These are phyloP conservation scores for Lachnellula arida DNA, from an alignment of 2,329 filamentous ascomycete genomes.

Conservation along the genomic window DNA sequence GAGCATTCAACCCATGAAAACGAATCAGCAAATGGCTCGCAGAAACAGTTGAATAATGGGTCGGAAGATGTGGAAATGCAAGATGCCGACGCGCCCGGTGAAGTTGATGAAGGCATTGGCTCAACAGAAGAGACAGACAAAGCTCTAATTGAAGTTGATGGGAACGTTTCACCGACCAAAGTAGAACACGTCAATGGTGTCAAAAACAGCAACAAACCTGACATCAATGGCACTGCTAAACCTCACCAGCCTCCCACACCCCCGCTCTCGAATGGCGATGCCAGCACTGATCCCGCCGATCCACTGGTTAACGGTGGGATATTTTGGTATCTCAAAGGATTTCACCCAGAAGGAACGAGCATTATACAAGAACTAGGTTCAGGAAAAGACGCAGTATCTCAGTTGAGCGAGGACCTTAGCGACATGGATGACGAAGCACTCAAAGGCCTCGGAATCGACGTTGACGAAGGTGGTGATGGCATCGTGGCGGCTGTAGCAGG, in stretches of 20 bases:
- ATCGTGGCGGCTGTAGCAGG: conserved; percentile 5
- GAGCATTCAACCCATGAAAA: conserved; percentile 6
- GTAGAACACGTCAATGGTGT: conserved; percentile 27
- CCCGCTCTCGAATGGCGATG: conserved; percentile 58
- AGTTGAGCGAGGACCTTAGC: conserved; percentile 80
- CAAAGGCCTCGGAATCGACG: conserved; percentile 53
- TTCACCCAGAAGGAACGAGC: conserved; percentile 75
- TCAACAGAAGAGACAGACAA: conserved; percentile 18
- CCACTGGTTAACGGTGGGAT: conserved; percentile 67
- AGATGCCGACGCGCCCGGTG: conserved; percentile 31
- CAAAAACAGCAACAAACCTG: conserved; percentile 38
- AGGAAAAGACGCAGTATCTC: conserved; percentile 64
- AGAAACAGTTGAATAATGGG: conserved; percentile 7
- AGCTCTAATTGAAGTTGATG: conserved; percentile 19
- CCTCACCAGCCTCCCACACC: conserved; percentile 51
- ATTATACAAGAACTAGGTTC: conserved; percentile 71
- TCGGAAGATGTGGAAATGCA: conserved; percentile 35
- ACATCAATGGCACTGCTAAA: conserved; percentile 39
- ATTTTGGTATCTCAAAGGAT: conserved; percentile 81
- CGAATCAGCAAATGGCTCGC: conserved; percentile 5
- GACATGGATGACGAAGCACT: conserved; percentile 91
- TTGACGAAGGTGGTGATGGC: conserved; percentile 13
- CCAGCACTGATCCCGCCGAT: conserved; percentile 16
- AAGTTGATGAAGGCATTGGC: conserved; percentile 9
- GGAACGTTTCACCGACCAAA: conserved; percentile 14